Conservation (phyloP, 345 rosid species). For the Diplotaxis tenuifolia region DNA sequence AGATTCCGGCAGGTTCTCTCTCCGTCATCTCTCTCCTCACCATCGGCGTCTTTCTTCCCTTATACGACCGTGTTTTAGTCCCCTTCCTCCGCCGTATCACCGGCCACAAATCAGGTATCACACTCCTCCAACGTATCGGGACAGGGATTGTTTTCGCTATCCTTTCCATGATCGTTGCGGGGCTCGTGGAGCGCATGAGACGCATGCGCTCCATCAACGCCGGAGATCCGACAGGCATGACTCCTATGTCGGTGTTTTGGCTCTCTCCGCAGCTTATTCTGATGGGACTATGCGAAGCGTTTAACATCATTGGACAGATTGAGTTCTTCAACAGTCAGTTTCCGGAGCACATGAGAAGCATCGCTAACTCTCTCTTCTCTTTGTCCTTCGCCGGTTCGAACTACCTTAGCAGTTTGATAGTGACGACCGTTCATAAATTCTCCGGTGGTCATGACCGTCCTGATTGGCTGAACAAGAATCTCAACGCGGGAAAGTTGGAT, state of each 20-base stretch:
- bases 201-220: slow-evolving; percentile 47
- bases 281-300: slow-evolving; percentile 83
- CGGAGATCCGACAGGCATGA: slow-evolving; percentile 39
- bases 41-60: slow-evolving; percentile 41
- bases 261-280: slow-evolving; percentile 71
- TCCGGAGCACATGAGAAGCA: slow-evolving; percentile 88
- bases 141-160: slow-evolving; percentile 67
- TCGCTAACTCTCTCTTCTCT: slow-evolving; percentile 73
- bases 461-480: slow-evolving; percentile 69
- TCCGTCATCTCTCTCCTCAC: slow-evolving; percentile 75
- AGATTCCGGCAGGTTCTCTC: slow-evolving; percentile 82
- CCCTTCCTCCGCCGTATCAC: slow-evolving; percentile 52
- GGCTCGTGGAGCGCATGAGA: slow-evolving; percentile 55
- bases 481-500: slow-evolving; percentile 78
- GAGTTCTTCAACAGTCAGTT: slow-evolving; percentile 84
- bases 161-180: slow-evolving; percentile 72
- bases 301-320: slow-evolving; percentile 70
- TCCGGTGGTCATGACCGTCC: slow-evolving; percentile 50
- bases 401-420: slow-evolving; percentile 67
- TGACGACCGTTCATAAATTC: slow-evolving; percentile 55
- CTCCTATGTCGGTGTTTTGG: slow-evolving; percentile 79
- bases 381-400: slow-evolving; percentile 60
- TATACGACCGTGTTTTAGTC: slow-evolving; percentile 72
- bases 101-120: slow-evolving; percentile 75
- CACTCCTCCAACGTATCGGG: slow-evolving; percentile 77